These are phyloP conservation scores for Tolypocladium capitatum DNA, from an alignment of 2,329 filamentous ascomycete genomes.

Conservation along the genomic window DNA sequence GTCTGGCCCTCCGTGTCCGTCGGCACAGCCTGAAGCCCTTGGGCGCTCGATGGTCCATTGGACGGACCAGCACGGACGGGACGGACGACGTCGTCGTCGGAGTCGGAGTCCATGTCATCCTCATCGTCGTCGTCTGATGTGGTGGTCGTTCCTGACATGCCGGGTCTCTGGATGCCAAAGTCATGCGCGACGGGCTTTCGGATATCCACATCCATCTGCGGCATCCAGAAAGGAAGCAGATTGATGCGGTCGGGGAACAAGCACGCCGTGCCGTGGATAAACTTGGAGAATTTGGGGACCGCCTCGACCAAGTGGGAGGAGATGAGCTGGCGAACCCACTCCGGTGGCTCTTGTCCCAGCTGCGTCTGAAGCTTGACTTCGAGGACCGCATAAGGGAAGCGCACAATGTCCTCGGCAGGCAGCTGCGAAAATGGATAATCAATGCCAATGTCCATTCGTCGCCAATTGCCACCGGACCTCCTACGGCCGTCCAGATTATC, in stretches of 20 bases:
- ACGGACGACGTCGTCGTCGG: slow-evolving; percentile 37
- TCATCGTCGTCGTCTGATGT: slow-evolving; percentile 67
- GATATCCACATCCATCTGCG: slow-evolving; percentile 96
- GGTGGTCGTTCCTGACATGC: slow-evolving; percentile 61
- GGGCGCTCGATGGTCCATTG: slow-evolving; percentile 24
- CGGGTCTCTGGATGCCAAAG: slow-evolving; percentile 79
- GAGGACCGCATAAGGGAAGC: slow-evolving; percentile 90
- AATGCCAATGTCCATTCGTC: slow-evolving; percentile 92
- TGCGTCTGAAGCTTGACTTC: slow-evolving; percentile 98
- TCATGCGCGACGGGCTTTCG: slow-evolving; percentile 79
- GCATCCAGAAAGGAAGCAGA: slow-evolving; percentile 91
- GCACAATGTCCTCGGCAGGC: slow-evolving; percentile 68
- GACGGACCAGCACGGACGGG: slow-evolving; percentile 3
- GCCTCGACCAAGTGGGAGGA: slow-evolving; percentile 91
- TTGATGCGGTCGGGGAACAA: slow-evolving; percentile 81
- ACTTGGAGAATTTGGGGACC: slow-evolving; percentile 99
- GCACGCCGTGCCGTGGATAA: slow-evolving; percentile 86
- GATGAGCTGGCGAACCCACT: slow-evolving; percentile 91
- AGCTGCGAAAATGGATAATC: slow-evolving; percentile 90
- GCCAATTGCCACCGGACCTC: slow-evolving; percentile 80
- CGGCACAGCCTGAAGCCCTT: slow-evolving; percentile 30
- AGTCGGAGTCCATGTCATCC: slow-evolving; percentile 55
- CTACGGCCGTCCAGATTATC: slow-evolving; percentile 77
- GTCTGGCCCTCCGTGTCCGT: slow-evolving; percentile 75
- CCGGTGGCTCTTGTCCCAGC: slow-evolving; percentile 82